A percentile compares a stretch with the other conserved stretches of the same genome.
phyloP scores from a whole-genome alignment of 2,329 filamentous ascomycete genomes.

The Triangularia verruculosa region DNA sequence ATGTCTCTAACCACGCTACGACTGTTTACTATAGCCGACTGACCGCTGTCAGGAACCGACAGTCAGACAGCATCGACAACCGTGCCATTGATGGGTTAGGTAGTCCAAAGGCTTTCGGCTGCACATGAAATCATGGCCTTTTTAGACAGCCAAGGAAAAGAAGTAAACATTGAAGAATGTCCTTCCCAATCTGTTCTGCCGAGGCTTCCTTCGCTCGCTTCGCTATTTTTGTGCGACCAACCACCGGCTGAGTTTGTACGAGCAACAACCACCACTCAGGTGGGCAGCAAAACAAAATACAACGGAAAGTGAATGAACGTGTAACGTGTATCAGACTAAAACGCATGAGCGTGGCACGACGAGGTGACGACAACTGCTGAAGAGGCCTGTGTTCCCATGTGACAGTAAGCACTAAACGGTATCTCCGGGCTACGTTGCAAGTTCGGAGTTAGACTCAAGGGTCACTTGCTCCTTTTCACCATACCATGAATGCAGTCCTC shows the following conservation, averaged over 20 bases:
- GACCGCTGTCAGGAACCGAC: not conserved
- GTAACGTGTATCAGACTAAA: not conserved
- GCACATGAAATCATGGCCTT: no score
- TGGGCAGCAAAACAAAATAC: not conserved
- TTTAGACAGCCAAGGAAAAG: no score
- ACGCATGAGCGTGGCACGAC: not conserved
- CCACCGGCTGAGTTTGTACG: not conserved
- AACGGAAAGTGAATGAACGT: not conserved
- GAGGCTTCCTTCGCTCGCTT: no score
- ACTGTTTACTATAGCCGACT: not conserved
- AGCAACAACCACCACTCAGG: not conserved
- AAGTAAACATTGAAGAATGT: no score
- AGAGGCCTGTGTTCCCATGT: no score
- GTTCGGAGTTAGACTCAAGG: not conserved
- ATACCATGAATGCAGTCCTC: no score
- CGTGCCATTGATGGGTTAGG: not conserved
- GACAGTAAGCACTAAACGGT: not conserved
- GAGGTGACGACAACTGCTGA: no score
- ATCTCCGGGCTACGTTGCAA: not conserved
- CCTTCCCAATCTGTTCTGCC: no score
- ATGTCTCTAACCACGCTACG: no score
- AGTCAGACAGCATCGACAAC: not conserved
- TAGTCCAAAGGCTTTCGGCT: no score
- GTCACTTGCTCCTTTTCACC: no score
- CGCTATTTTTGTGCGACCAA: not conserved